These are phyloP conservation scores for Plasmodium inui DNA, from an alignment of 169 alveolate genomes.

Conservation along the genomic window DNA sequence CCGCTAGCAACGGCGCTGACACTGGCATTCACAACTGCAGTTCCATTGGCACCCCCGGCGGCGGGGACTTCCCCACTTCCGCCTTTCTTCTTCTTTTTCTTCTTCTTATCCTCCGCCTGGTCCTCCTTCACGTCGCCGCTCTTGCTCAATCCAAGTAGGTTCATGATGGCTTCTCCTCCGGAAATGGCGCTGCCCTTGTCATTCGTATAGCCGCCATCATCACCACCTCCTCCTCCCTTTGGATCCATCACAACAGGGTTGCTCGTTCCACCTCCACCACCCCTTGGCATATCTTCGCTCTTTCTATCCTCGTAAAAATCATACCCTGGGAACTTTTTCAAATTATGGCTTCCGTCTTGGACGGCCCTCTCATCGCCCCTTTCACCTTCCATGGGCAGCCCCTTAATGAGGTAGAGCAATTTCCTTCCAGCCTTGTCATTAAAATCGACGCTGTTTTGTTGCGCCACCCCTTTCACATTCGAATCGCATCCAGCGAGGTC, in stretches of 20 bases:
- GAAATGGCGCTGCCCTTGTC: constrained; percentile 17
- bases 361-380: background rate
- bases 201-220: background rate
- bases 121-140: constrained; percentile 34
- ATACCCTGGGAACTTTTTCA: background rate
- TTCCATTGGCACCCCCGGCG: background rate
- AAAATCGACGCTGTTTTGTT: background rate
- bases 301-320: background rate
- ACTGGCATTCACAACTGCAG: background rate
- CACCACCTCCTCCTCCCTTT: background rate
- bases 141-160: constrained; percentile 34
- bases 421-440: constrained; percentile 44
- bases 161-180: constrained; percentile 74
- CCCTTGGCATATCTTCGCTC: background rate
- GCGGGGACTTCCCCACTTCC: background rate
- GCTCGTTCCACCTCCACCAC: background rate
- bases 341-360: background rate
- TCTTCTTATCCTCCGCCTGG: constrained; percentile 4
- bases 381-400: constrained; percentile 10
- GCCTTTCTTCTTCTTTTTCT: constrained; percentile 5
- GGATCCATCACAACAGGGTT: background rate
- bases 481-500: background rate
- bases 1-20: background rate
- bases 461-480: background rate
- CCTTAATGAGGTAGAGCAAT: constrained; percentile 37